phyloP scores from a whole-genome alignment of 768 basidiomycete species.

The Leccinum ochraceum region DNA sequence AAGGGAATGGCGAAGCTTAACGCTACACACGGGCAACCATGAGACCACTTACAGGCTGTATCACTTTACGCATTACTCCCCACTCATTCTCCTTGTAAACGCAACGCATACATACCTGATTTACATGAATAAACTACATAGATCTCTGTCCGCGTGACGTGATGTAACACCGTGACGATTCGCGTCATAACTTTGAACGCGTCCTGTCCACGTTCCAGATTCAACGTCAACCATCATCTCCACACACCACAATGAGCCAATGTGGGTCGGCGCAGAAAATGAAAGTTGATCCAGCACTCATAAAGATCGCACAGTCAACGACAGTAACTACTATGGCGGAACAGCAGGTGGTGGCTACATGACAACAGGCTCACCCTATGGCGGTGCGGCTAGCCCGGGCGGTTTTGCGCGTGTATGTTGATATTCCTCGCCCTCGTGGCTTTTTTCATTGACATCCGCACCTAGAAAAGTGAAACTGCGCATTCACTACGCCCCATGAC shows the following conservation, averaged over 20 bases:
- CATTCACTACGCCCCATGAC: slow-evolving; percentile 73
- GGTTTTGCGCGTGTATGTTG: slow-evolving; percentile 44
- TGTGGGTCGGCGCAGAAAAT: slow-evolving; percentile 30
- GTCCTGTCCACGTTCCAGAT: not conserved
- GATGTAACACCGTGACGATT: slow-evolving; percentile 23
- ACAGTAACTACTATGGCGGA: slow-evolving; percentile 45
- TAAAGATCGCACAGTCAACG: slow-evolving; percentile 18
- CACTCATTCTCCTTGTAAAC: slow-evolving; percentile 27
- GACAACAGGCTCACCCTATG: slow-evolving; percentile 60
- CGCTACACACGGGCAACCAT: slow-evolving; percentile 38
- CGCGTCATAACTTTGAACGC: slow-evolving; percentile 19
- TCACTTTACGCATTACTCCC: slow-evolving; percentile 16
- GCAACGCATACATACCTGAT: slow-evolving; percentile 4
- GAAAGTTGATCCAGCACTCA: slow-evolving; percentile 4
- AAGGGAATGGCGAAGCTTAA: slow-evolving; percentile 65
- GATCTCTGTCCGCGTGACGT: slow-evolving; percentile 5
- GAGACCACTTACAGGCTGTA: not conserved
- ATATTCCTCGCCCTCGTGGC: not conserved
- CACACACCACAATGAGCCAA: slow-evolving; percentile 41
- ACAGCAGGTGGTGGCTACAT: slow-evolving; percentile 58
- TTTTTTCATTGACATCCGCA: not conserved
- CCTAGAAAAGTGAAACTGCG: slow-evolving; percentile 39
- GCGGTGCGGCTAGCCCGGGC: slow-evolving; percentile 58
- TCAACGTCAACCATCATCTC: slow-evolving; percentile 7
- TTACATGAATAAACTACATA: too few relatives aligned